These are phyloP conservation scores for Alectoria sarmentosa DNA, from an alignment of 495 filamentous ascomycete genomes.

Conservation along the genomic window DNA sequence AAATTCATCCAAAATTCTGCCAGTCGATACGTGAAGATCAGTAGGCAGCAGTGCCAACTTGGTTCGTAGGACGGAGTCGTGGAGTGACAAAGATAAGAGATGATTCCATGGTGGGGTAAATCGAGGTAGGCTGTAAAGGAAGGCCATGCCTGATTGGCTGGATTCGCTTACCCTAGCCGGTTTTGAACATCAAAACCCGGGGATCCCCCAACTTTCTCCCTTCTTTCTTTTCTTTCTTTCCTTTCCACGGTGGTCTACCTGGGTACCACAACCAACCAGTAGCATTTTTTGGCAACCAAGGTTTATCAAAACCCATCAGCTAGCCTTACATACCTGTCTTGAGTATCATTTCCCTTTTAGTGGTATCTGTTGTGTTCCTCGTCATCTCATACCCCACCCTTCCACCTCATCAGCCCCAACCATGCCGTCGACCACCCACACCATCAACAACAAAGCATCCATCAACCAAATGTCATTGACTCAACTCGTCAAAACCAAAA, in stretches of 20 bases:
- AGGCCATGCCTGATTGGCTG: constrained; percentile 20
- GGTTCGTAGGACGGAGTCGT: not conserved
- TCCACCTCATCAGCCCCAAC: constrained; percentile 10
- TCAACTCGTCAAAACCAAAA: constrained; percentile 5
- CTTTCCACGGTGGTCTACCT: constrained; percentile 10
- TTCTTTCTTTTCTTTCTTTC: constrained; percentile 18
- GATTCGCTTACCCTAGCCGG: constrained; percentile 18
- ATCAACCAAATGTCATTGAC: constrained; percentile 9
- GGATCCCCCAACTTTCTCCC: constrained; percentile 15
- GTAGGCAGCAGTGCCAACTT: not conserved
- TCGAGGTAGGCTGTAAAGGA: not conserved
- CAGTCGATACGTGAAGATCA: not conserved
- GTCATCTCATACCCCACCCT: not conserved
- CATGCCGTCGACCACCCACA: constrained; percentile 13
- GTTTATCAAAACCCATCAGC: constrained; percentile 9
- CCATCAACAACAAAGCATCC: not conserved
- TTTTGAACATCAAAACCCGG: constrained; percentile 22
- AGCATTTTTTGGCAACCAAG: constrained; percentile 13
- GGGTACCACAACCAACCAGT: not conserved
- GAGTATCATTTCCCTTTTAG: not conserved
- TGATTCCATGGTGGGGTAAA: constrained; percentile 12
- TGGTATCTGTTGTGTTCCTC: not conserved
- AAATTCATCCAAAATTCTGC: not conserved
- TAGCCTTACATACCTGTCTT: not conserved
- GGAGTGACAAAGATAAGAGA: not conserved